Evolutionary conservation across 1,139 yeast genomes (phyloP), one percentile per base, ranked within the genome.

Genomic region (Candida neerlandica): DNA sequence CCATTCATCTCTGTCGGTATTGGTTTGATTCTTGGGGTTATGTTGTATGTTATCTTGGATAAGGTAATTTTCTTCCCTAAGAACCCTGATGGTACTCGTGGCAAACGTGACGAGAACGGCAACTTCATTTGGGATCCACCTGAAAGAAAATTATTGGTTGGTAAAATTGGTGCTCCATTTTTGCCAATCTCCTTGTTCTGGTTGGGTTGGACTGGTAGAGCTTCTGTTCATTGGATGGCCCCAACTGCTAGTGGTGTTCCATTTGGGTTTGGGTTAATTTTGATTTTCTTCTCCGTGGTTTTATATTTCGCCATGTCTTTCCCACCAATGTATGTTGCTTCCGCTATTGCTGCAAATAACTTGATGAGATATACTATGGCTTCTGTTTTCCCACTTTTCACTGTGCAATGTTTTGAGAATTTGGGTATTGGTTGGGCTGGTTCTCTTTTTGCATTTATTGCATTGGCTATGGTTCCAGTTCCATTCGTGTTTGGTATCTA

Each of bases 341-440:
- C 90, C 19, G 89, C 92, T 1, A 65, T 87, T 51, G 94, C 94
- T 41, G 96, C 96, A 3, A 88, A 87, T 67, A 87, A 86, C 62
- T 71, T 88, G 58, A 67, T 84, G 52, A 79, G 94, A 67, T 87
- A 86, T 60, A 54, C 80, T 2, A 71, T 86, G 70, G 90, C 91
- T 4, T 87, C 89, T 2, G 76, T 70, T 7, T 75, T 75, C 64
- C 80, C 80, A 46, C 65, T 75, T 50, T 75, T 76, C 64, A 71
- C 76, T 2, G 67, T 71, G 6, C 80, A 75, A 58, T 73, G 75
- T 78, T 75, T 72, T 59, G 60, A 66, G 18, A 65, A 58, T 32
- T 64, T 75, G 52, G 65, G 67, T 45, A 68, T 72, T 42, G 71
- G 64, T 48, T 71, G 75, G 77, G 77, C 75, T 9, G 63, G 70